Evolutionary conservation across 2,329 filamentous ascomycete species (phyloP), one percentile per base, ranked within the genome.

Genomic region (Fusarium nygamai): DNA sequence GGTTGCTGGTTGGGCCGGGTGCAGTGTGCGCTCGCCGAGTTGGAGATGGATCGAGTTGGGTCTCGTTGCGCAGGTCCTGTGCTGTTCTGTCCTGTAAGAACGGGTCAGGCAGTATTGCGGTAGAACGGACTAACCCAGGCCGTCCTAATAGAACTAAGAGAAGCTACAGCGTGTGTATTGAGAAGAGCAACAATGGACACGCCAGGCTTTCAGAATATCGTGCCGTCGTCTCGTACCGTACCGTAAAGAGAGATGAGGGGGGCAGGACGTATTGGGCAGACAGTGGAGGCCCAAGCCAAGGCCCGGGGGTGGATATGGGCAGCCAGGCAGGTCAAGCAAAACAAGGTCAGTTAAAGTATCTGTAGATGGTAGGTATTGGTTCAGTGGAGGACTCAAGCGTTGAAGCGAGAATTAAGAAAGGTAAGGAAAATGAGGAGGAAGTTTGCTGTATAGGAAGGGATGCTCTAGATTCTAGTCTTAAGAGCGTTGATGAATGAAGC

Each of bases 281-380:
- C 62, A 74, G 74, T 77, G 75, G 75, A 77, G 75, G 75, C 75
- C 75, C 73, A 76, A 77, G 64, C 73, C 73, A 77, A 77, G 71
- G 67, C 75, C 71, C 43, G 73, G 75, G 71, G 71, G 67, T 73
- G 67, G 66, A 50, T 67, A 67, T 68, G 62, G 46, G 60, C 33
- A 44, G 48, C 34, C 29, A 56, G 11, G 34, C 29, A 56, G 16
- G 34, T 39, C 51, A 54, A 54, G 24, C 24, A 47, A 54, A 54
- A 27, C 34, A 47, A 57, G 59, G 41, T 44, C 51, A 31, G 39
- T 66, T 57, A 29, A 57, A 50, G 33, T 46, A 50, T 50, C 48
- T 34, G 48, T 27, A 53, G 31, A 36, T 20, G 50, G 50, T 36
- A 53, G n/a, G 33, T 46, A 51, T 44, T 33, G 58, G 24, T 53